These are phyloP conservation scores for Mesembryanthemum crystallinum DNA, from an alignment of 148 eudicot species.

Conservation along the genomic window DNA sequence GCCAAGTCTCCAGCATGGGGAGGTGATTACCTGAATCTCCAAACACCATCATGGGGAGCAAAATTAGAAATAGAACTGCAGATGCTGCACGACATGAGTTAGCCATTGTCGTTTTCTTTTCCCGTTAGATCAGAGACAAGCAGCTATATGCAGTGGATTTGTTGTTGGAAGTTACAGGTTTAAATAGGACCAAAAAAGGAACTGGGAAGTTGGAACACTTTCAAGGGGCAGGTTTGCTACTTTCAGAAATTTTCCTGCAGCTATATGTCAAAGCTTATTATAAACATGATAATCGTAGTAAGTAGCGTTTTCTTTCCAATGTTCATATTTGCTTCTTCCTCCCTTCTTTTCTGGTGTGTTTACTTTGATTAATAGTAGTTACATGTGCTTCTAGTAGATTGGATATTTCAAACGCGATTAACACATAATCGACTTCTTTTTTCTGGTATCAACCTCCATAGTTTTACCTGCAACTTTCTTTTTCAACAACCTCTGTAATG, in stretches of 20 bases:
- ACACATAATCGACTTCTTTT: not conserved
- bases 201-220: not conserved
- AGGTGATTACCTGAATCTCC: slow-evolving; percentile 22
- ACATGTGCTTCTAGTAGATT: slow-evolving; percentile 22
- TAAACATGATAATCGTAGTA: too few species aligned
- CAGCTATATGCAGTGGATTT: not conserved
- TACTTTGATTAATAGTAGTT: not conserved
- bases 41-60: slow-evolving; percentile 9
- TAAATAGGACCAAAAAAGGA: slow-evolving; percentile 11
- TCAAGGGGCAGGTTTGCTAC: not conserved
- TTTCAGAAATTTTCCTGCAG: not conserved
- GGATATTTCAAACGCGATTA: slow-evolving; percentile 7
- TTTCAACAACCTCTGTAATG: too few species aligned
- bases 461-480: slow-evolving; percentile 4
- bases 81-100: not conserved
- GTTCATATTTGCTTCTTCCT: not conserved
- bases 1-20: not conserved
- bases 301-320: not conserved
- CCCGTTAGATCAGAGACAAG: not conserved
- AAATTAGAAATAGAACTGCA: slow-evolving; percentile 18
- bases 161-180: not conserved
- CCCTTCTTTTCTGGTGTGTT: not conserved
- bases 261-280: too few species aligned
- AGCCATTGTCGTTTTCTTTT: not conserved
- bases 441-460: not conserved